A percentile compares a stretch with the other conserved stretches of the same genome.
Conservation (phyloP, 75 land plant species). For the Cupressus sempervirens region DNA sequence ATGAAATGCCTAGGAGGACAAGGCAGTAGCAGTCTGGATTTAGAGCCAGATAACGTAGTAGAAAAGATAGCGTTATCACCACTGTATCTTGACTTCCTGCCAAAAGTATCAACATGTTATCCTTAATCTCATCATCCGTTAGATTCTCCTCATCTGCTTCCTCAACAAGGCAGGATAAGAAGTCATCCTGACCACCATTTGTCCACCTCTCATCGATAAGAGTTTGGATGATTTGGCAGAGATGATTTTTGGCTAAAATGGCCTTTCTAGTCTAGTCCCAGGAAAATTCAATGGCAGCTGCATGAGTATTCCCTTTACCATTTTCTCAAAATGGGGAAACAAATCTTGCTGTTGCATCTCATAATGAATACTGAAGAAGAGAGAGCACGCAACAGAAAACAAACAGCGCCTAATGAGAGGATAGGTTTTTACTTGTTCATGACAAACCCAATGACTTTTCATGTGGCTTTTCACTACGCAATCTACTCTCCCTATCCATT, state of each 20-base stretch:
- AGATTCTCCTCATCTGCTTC: slow-evolving; percentile 17
- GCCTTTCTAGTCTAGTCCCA: slow-evolving; percentile 27
- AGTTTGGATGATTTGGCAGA: slow-evolving; percentile 15
- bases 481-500: slow-evolving; percentile 15
- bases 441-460: slow-evolving; percentile 7
- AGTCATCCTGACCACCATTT: slow-evolving; percentile 14
- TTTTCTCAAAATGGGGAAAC: slow-evolving; percentile 14
- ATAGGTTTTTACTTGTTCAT: slow-evolving; percentile 18
- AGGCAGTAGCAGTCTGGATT: slow-evolving; percentile 22
- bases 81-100: slow-evolving; percentile 53
- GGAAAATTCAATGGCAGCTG: slow-evolving; percentile 37
- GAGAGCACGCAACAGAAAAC: slow-evolving; percentile 27
- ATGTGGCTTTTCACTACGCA: slow-evolving; percentile 16
- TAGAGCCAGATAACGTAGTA: slow-evolving; percentile 39
- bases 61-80: slow-evolving; percentile 17
- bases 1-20: slow-evolving; percentile 15
- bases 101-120: slow-evolving; percentile 41
- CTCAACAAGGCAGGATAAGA: slow-evolving; percentile 25
- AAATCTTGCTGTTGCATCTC: slow-evolving; percentile 19
- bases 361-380: slow-evolving; percentile 35
- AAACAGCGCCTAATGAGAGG: slow-evolving; percentile 36
- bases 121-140: slow-evolving; percentile 36
- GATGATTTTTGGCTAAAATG: slow-evolving; percentile 16
- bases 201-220: slow-evolving; percentile 21
- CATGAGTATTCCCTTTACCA: slow-evolving; percentile 18